Evolutionary conservation across 2,329 filamentous ascomycete genomes (phyloP).

Genomic region (Aspergillus sp.): DNA sequence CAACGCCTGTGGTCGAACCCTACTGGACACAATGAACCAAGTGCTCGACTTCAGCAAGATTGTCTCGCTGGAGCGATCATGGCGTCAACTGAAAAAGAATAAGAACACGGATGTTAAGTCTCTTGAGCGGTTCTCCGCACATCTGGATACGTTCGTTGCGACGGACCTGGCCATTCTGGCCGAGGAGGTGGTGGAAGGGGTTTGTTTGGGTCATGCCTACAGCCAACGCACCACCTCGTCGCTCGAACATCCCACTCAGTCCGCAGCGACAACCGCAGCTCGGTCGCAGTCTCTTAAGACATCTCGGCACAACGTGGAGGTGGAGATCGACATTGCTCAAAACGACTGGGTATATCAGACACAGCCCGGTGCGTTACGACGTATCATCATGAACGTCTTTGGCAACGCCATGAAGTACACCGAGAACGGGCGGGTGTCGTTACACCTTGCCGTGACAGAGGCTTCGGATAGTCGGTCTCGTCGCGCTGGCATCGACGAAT

Average conservation of each 20-base stretch:
- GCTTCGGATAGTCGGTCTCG: conserved; percentile 29
- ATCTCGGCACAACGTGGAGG: conserved; percentile 34
- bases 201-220: conserved; percentile 50
- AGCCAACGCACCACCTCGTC: conserved; percentile 27
- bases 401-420: conserved; percentile 66
- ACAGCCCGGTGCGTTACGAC: conserved; percentile 54
- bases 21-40: conserved; percentile 46
- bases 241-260: conserved; percentile 21
- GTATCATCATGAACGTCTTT: conserved; percentile 63
- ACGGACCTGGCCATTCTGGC: conserved; percentile 48
- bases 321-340: conserved; percentile 54
- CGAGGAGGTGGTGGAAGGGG: conserved; percentile 57
- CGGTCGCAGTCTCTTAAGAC: background rate
- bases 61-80: conserved; percentile 36
- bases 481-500: conserved; percentile 31
- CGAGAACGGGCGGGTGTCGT: conserved; percentile 49
- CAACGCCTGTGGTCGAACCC: conserved; percentile 41
- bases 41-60: conserved; percentile 55
- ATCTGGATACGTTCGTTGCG: conserved; percentile 33
- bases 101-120: conserved; percentile 28
- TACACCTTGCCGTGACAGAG: conserved; percentile 37
- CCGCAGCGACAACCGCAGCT: conserved; percentile 11
- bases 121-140: conserved; percentile 30
- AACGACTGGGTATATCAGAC: conserved; percentile 54
- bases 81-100: conserved; percentile 32